Evolutionary conservation across 768 basidiomycete species (phyloP).

Genomic region (Agaricus subrufescens): DNA sequence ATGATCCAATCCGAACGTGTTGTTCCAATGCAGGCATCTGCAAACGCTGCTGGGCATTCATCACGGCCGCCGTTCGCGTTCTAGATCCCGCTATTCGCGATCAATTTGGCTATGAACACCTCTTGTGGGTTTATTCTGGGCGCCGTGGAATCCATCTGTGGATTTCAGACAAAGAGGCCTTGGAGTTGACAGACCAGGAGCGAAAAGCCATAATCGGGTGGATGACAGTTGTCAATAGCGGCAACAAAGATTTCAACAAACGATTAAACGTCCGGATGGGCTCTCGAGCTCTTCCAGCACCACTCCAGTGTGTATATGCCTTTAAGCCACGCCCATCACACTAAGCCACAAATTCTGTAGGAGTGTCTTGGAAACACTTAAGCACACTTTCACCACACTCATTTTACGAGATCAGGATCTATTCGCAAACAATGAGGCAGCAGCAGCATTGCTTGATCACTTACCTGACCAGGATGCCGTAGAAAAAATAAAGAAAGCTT

Average conservation of each 20-base stretch:
- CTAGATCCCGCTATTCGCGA: slow-evolving; percentile 75
- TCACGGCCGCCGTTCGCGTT: slow-evolving; percentile 86
- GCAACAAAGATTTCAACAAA: slow-evolving; percentile 70
- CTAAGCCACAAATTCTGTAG: slow-evolving; percentile 19
- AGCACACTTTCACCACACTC: slow-evolving; percentile 54
- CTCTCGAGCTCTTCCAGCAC: slow-evolving; percentile 58
- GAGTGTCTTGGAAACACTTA: slow-evolving; percentile 45
- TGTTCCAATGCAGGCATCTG: slow-evolving; percentile 92
- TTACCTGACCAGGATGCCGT: slow-evolving; percentile 60
- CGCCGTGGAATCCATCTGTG: slow-evolving; percentile 98
- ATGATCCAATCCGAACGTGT: slow-evolving; percentile 92
- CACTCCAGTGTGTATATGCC: slow-evolving; percentile 51
- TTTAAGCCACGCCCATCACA: background rate
- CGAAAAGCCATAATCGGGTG: slow-evolving; percentile 83
- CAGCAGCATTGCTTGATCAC: slow-evolving; percentile 67
- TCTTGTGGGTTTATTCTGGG: slow-evolving; percentile 98
- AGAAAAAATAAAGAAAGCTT: slow-evolving; percentile 47
- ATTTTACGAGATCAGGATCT: slow-evolving; percentile 83
- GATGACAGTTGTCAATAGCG: slow-evolving; percentile 77
- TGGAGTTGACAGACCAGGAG: slow-evolving; percentile 89
- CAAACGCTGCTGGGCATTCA: slow-evolving; percentile 91
- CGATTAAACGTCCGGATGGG: slow-evolving; percentile 68
- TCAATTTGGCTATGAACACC: slow-evolving; percentile 86
- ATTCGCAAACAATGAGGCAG: slow-evolving; percentile 67
- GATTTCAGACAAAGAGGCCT: slow-evolving; percentile 87